Conservation (phyloP, 2,329 filamentous ascomycete species). For the Claviceps sorghi region DNA sequence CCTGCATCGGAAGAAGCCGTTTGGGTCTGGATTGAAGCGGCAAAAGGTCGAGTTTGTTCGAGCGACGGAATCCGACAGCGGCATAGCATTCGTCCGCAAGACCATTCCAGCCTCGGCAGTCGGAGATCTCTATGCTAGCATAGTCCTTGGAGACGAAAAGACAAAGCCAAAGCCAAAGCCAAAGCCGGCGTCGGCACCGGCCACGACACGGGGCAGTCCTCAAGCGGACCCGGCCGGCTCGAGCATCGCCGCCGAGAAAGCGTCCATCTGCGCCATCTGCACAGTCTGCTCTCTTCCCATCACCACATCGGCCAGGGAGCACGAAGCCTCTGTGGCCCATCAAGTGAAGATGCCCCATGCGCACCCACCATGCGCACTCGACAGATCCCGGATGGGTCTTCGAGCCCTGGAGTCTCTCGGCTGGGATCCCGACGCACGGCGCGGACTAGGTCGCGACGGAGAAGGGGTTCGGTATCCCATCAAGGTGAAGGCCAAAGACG, state of each 20-base stretch:
- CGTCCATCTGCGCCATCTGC: conserved; percentile 22
- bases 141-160: conserved; percentile 40
- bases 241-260: neutral
- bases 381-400: conserved; percentile 56
- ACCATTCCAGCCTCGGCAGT: conserved; percentile 17
- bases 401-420: conserved; percentile 51
- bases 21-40: conserved; percentile 41
- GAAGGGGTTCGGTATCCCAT: conserved; percentile 66
- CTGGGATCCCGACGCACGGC: conserved; percentile 59
- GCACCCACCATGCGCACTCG: conserved; percentile 56
- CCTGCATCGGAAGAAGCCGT: conserved; percentile 37
- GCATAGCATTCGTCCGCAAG: conserved; percentile 13
- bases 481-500: conserved; percentile 55
- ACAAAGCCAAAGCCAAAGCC: conserved; percentile 4
- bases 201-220: conserved; percentile 6
- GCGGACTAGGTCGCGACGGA: conserved; percentile 55
- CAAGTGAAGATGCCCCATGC: conserved; percentile 56
- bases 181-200: conserved; percentile 6
- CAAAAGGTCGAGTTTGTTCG: conserved; percentile 43
- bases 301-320: conserved; percentile 21
- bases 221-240: neutral
- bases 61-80: conserved; percentile 27
- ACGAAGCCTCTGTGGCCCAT: conserved; percentile 53
- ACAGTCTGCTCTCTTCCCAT: conserved; percentile 22
- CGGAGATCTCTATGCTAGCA: conserved; percentile 49